phyloP scores from a whole-genome alignment of 1,139 yeast species.

The Taphrina flavorubra region DNA sequence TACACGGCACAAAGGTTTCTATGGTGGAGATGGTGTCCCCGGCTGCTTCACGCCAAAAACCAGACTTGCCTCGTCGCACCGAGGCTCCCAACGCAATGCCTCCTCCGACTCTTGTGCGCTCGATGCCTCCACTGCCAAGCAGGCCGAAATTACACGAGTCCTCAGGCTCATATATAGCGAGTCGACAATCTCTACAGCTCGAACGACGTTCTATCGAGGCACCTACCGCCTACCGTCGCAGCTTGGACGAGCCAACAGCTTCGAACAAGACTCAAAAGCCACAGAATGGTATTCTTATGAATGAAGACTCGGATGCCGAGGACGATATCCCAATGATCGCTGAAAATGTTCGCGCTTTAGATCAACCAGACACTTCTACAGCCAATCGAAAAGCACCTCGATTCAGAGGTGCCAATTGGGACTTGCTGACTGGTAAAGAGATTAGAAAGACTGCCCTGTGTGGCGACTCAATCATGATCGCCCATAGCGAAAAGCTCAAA shows the following conservation, averaged over 20 bases:
- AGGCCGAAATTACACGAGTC: not conserved
- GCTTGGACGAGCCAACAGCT: conserved; percentile 1
- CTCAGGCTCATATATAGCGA: not conserved
- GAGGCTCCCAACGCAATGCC: not conserved
- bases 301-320: conserved; percentile 26
- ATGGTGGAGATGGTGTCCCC: not conserved
- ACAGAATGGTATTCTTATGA: not conserved
- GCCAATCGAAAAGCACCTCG: conserved; percentile 52
- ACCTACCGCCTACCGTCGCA: conserved; percentile 3
- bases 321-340: conserved; percentile 7
- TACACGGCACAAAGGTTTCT: not conserved
- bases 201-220: conserved; percentile 6
- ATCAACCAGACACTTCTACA: conserved; percentile 50
- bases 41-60: not conserved
- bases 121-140: conserved; percentile 7
- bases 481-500: conserved; percentile 24
- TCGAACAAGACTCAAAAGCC: not conserved
- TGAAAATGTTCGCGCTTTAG: conserved; percentile 24
- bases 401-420: conserved; percentile 32
- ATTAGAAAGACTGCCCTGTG: conserved; percentile 19
- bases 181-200: conserved; percentile 16
- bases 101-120: not conserved
- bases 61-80: conserved; percentile 9
- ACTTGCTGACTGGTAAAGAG: conserved; percentile 32
- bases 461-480: conserved; percentile 29